Evolutionary conservation across 116 monocot genomes (phyloP), one percentile per base, ranked within the genome.

Genomic region (Iris pallida): DNA sequence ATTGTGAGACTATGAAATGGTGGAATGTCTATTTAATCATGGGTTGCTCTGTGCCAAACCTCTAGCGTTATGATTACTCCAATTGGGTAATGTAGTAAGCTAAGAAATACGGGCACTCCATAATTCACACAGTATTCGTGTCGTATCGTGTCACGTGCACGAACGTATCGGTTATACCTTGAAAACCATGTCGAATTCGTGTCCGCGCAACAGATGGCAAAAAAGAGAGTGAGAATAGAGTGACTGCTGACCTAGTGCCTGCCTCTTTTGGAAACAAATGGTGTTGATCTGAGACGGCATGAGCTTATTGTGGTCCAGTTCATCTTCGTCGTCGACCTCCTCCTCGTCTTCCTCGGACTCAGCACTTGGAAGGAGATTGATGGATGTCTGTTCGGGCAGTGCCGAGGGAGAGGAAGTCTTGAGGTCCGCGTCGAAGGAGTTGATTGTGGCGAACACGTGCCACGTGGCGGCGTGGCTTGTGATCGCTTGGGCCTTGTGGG

Each of bases 401-500:
- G n/a, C n/a, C 16, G 45, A 20, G 6, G 15, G 47, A 16, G 64
- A 12, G 5, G 70, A 49, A 7, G 60, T 49, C 63, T 85, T 78
- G 0, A 73, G 18, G 45, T 82, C 80, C 4, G 41, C 43, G 1
- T 71, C 66, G 1, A 60, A 85, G 16, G 79, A 69, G 7, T 79
- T 75, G 12, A 93, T 77, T 48, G 89, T 93, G 6, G 89, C 83
- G 2, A 73, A 81, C 8, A 73, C 86, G 20, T 93, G 92, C 92
- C 92, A 93, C 4, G 69, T 73, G 0, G 92, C 86, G 6, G 92
- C 92, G 9, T 71, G 81, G 77, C 89, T 86, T 0, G 88, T 93
- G 65, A 93, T 83, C 4, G 86, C 81, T 60, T 88, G 89, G 8
- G 92, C 86, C 66, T 86, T 88, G 63, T 93, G 92, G 6, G 92